These are phyloP conservation scores for Primulina huaijiensis DNA, from an alignment of 257 asterid species.

Conservation along the genomic window DNA sequence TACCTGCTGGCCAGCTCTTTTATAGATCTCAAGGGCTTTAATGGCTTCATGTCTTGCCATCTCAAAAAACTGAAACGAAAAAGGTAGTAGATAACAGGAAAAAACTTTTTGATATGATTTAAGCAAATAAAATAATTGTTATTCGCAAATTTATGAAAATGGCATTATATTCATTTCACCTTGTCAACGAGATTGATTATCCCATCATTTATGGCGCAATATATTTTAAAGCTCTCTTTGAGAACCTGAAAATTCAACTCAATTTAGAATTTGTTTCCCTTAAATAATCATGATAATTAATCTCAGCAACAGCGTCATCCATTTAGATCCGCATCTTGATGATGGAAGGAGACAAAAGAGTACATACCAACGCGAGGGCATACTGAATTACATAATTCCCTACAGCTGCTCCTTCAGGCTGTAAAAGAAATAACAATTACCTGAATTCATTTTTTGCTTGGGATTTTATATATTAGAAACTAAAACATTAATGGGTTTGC, in stretches of 20 bases:
- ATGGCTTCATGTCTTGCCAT: constrained; percentile 99
- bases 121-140: constrained; percentile 15
- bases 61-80: constrained; percentile 83
- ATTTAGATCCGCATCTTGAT: constrained; percentile 6
- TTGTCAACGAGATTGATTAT: constrained; percentile 95
- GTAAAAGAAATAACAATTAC: constrained; percentile 27
- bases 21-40: constrained; percentile 89
- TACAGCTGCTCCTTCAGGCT: constrained; percentile 99
- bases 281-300: constrained; percentile 14
- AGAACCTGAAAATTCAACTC: constrained; percentile 63
- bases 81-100: constrained; percentile 23
- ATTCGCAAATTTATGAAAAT: not conserved
- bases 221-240: constrained; percentile 96
- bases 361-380: constrained; percentile 83
- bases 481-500: not conserved
- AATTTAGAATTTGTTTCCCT: constrained; percentile 1
- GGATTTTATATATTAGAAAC: not conserved
- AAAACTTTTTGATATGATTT: not conserved
- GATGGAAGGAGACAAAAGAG: constrained; percentile 10
- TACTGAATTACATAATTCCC: constrained; percentile 78
- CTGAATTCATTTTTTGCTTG: constrained; percentile 12
- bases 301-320: constrained; percentile 4
- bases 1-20: constrained; percentile 99
- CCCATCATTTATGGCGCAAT: constrained; percentile 95
- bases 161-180: constrained; percentile 44